Conservation (phyloP, 1,284 basidiomycete species). For the Trametes hirsuta region DNA sequence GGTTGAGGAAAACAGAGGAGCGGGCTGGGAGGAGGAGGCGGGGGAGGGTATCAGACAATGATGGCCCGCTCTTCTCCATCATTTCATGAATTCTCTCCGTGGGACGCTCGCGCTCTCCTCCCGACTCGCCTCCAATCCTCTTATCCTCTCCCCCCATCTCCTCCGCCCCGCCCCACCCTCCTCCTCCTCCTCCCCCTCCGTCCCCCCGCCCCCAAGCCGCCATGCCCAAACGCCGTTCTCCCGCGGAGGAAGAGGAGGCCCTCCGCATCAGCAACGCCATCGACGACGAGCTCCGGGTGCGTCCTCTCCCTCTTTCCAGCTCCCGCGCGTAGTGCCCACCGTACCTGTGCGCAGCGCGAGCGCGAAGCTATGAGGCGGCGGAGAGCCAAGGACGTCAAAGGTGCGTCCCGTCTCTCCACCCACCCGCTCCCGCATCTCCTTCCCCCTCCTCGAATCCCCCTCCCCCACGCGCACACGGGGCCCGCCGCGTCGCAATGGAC, state of each 20-base stretch:
- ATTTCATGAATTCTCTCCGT: constrained; percentile 20
- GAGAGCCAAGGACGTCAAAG: constrained; percentile 65
- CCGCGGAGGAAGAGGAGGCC: constrained; percentile 50
- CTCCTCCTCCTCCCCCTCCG: neutral
- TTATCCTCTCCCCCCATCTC: constrained; percentile 13
- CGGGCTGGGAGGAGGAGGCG: neutral
- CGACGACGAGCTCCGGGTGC: constrained; percentile 71
- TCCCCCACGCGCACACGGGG: no score
- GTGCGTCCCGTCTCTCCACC: constrained; percentile 38
- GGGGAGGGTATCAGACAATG: constrained; percentile 2
- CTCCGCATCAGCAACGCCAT: constrained; percentile 62
- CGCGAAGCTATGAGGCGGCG: constrained; percentile 46
- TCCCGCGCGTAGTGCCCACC: neutral
- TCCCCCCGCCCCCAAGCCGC: neutral
- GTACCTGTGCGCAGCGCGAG: constrained; percentile 50
- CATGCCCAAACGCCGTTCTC: constrained; percentile 27
- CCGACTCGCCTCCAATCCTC: neutral
- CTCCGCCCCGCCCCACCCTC: constrained; percentile 3
- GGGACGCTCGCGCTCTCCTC: constrained; percentile 16
- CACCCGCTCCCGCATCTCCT: neutral
- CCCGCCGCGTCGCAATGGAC: no score
- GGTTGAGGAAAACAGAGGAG: neutral
- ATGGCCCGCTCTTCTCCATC: constrained; percentile 18
- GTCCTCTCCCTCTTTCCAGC: constrained; percentile 21
- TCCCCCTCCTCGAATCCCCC: neutral